A percentile compares a stretch with the other conserved stretches of the same genome.
Evolutionary conservation across 306 rosid species (phyloP).

Genomic region (Dalbergia cultrata): DNA sequence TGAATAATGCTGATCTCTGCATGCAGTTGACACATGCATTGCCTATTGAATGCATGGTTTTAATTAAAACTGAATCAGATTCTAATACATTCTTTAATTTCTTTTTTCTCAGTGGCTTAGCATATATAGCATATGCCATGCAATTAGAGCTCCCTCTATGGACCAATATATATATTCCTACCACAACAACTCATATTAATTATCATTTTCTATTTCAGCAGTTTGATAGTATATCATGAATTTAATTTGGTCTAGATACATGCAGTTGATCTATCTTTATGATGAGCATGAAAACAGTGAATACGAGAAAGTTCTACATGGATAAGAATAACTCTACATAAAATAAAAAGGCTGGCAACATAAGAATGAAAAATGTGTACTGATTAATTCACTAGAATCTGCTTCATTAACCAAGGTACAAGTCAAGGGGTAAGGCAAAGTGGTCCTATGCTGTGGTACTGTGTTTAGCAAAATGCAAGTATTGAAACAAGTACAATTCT

Average conservation of each 20-base stretch:
- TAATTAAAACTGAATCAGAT: slow-evolving; percentile 48
- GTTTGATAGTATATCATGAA: slow-evolving; percentile 1
- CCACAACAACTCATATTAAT: slow-evolving; percentile 10
- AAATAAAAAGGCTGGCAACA: slow-evolving; percentile 37
- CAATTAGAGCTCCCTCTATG: slow-evolving; percentile 44
- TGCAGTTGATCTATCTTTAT: slow-evolving; percentile 10
- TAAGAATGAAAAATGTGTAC: slow-evolving; percentile 21
- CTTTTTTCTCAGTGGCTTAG: slow-evolving; percentile 33
- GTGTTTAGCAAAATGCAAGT: slow-evolving; percentile 50
- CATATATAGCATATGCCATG: slow-evolving; percentile 52
- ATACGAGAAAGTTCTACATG: slow-evolving; percentile 16
- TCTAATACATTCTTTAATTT: slow-evolving; percentile 32
- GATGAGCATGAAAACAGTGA: slow-evolving; percentile 27
- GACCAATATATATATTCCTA: slow-evolving; percentile 22
- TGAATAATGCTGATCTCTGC: slow-evolving; percentile 48
- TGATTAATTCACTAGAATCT: slow-evolving; percentile 47
- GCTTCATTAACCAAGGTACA: slow-evolving; percentile 48
- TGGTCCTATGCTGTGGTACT: slow-evolving; percentile 50
- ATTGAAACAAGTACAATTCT: slow-evolving; percentile 56
- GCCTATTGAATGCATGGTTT: slow-evolving; percentile 43
- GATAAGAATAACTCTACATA: slow-evolving; percentile 39
- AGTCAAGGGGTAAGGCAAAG: slow-evolving; percentile 55
- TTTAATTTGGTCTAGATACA: slow-evolving; percentile 28
- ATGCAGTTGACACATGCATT: slow-evolving; percentile 50
- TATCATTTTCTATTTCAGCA: slow-evolving; percentile 13